A percentile compares a stretch with the other conserved stretches of the same genome.
Conservation (phyloP, 768 basidiomycete species). For the Termitomyces sp. region DNA sequence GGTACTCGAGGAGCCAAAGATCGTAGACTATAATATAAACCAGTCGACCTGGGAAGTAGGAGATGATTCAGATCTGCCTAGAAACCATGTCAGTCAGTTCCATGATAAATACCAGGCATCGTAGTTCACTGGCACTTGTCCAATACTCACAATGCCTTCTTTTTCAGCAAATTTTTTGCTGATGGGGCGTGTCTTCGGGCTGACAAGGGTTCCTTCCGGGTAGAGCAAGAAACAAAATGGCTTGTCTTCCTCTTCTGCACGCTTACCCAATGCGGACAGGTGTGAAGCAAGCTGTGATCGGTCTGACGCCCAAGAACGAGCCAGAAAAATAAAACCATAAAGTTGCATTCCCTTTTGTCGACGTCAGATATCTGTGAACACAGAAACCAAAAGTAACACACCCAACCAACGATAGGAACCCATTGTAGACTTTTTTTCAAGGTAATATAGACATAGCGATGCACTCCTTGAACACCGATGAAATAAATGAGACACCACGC, state of each 20-base stretch:
- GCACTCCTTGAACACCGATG: slow-evolving; percentile 50
- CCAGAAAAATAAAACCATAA: slow-evolving; percentile 90
- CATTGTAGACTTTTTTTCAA: slow-evolving; percentile 85
- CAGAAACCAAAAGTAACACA: slow-evolving; percentile 21
- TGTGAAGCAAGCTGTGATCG: slow-evolving; percentile 56
- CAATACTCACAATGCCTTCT: slow-evolving; percentile 73
- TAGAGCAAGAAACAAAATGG: slow-evolving; percentile 84
- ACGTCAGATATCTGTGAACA: slow-evolving; percentile 1
- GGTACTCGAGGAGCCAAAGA: slow-evolving; percentile 76
- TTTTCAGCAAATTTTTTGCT: slow-evolving; percentile 87
- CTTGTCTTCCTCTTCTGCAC: slow-evolving; percentile 59
- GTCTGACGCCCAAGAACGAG: slow-evolving; percentile 88
- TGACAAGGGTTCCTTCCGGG: slow-evolving; percentile 94
- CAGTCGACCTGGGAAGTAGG: slow-evolving; percentile 91
- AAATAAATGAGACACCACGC: slow-evolving; percentile 81
- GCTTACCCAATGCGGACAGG: slow-evolving; percentile 62
- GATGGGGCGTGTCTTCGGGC: slow-evolving; percentile 76
- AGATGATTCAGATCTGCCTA: slow-evolving; percentile 76
- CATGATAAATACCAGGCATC: not conserved
- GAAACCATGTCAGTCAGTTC: not conserved
- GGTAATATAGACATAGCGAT: slow-evolving; percentile 80
- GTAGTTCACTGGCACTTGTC: not conserved
- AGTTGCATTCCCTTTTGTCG: slow-evolving; percentile 84
- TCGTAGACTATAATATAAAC: slow-evolving; percentile 78
- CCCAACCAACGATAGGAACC: slow-evolving; percentile 87